These are phyloP conservation scores for Colletotrichum truncatum DNA, from an alignment of 2,329 filamentous ascomycete genomes.

Conservation along the genomic window DNA sequence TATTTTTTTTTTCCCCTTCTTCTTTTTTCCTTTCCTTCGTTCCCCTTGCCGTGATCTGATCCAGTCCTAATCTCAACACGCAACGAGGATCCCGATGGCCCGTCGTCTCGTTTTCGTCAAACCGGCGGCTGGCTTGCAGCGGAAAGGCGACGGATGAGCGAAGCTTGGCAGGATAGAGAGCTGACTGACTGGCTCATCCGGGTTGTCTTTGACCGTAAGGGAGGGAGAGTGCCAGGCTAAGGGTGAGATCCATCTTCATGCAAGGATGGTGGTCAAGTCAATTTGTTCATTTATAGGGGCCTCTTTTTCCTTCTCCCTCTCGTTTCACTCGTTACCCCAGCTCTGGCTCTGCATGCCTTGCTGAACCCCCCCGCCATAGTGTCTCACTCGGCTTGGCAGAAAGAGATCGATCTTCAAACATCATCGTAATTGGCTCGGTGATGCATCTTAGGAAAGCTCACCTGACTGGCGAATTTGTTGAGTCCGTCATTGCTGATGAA, in stretches of 20 bases:
- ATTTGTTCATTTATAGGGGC: constrained; percentile 22
- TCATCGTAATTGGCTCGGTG: neutral
- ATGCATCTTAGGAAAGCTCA: neutral
- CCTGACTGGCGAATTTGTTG: no score
- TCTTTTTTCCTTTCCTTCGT: neutral
- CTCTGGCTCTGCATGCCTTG: constrained; percentile 21
- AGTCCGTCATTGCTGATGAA: constrained; percentile 5
- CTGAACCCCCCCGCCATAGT: neutral
- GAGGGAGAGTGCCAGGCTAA: neutral
- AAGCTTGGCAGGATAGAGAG: no score
- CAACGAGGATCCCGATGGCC: neutral
- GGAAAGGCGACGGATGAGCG: neutral
- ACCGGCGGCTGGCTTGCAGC: neutral
- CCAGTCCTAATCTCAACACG: neutral
- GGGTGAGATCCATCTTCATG: neutral
- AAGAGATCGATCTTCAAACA: neutral
- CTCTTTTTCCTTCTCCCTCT: constrained; percentile 16
- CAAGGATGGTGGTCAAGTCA: neutral
- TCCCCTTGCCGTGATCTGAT: neutral
- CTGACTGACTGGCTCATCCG: neutral
- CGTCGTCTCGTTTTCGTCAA: neutral
- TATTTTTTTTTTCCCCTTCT: neutral
- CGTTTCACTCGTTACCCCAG: constrained; percentile 23
- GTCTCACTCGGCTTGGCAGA: constrained; percentile 17
- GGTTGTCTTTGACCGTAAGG: constrained; percentile 21